Evolutionary conservation across 1,284 basidiomycete species (phyloP).

Genomic region (Ceratobasidium sp.): DNA sequence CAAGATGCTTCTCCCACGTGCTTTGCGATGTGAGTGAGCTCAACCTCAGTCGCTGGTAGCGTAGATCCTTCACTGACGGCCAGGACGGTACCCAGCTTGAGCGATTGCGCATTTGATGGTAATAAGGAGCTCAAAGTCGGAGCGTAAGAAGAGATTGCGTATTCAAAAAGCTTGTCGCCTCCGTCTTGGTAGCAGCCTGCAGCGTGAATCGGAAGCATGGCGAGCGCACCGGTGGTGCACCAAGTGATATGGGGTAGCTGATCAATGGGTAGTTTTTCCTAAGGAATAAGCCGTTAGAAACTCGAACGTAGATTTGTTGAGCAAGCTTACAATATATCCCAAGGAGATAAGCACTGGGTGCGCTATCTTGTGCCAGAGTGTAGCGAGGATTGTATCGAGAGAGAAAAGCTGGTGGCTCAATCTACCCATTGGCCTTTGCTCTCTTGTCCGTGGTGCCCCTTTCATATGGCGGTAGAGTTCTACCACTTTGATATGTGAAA

Average conservation of each 20-base stretch:
- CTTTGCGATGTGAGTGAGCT: slow-evolving; percentile 31
- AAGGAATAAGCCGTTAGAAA: too few relatives aligned
- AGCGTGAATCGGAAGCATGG: slow-evolving; percentile 27
- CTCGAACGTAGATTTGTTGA: background rate
- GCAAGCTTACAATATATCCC: background rate
- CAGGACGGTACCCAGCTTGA: slow-evolving; percentile 9
- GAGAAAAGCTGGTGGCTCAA: background rate
- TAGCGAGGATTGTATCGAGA: background rate
- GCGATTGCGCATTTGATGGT: background rate
- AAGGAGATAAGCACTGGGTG: slow-evolving; percentile 29
- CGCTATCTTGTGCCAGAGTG: slow-evolving; percentile 31
- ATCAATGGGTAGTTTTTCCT: background rate
- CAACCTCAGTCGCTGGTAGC: slow-evolving; percentile 15
- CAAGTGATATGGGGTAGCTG: slow-evolving; percentile 25
- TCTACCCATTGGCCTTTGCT: background rate
- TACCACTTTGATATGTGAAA: too few relatives aligned
- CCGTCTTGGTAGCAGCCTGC: slow-evolving; percentile 1
- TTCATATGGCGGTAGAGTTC: background rate
- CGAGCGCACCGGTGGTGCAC: slow-evolving; percentile 17
- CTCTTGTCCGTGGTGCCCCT: background rate
- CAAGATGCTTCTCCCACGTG: background rate
- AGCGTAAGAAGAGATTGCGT: slow-evolving; percentile 17
- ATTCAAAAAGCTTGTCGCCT: background rate
- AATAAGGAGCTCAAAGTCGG: slow-evolving; percentile 10
- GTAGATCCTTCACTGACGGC: slow-evolving; percentile 34